These are phyloP conservation scores for Aethionema arabicum DNA, from an alignment of 345 rosid species.

Conservation along the genomic window DNA sequence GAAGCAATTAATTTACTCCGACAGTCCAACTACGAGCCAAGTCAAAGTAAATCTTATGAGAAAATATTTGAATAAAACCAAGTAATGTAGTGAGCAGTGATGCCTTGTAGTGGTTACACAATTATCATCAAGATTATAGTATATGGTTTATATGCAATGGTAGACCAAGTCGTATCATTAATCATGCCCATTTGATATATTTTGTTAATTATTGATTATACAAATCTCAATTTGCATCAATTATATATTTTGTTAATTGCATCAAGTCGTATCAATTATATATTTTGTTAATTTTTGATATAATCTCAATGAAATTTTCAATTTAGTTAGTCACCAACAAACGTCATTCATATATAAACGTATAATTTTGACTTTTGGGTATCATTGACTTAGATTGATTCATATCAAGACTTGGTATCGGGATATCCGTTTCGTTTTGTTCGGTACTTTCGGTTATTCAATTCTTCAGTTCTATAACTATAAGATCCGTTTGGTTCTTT, in stretches of 20 bases:
- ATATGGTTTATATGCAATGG: neutral
- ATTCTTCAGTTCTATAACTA: too few relatives aligned
- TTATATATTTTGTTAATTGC: neutral
- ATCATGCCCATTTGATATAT: neutral
- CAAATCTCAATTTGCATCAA: slow-evolving; percentile 5
- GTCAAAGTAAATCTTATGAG: slow-evolving; percentile 10
- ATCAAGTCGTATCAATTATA: neutral
- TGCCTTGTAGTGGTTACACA: slow-evolving; percentile 18
- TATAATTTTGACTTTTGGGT: too few relatives aligned
- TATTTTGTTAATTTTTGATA: neutral
- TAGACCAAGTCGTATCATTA: neutral
- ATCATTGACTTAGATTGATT: too few relatives aligned
- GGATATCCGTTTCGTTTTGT: too few relatives aligned
- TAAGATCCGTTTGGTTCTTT: too few relatives aligned
- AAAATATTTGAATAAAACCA: slow-evolving; percentile 9
- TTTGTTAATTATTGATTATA: neutral
- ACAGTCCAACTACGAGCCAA: neutral
- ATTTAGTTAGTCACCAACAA: too few relatives aligned
- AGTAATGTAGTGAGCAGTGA: slow-evolving; percentile 6
- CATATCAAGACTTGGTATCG: too few relatives aligned
- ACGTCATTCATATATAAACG: too few relatives aligned
- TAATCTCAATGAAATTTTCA: neutral
- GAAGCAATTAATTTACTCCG: neutral
- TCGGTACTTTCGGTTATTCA: too few relatives aligned
- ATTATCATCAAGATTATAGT: neutral